phyloP scores from a whole-genome alignment of 345 rosid genomes.

The Linum lewisii region DNA sequence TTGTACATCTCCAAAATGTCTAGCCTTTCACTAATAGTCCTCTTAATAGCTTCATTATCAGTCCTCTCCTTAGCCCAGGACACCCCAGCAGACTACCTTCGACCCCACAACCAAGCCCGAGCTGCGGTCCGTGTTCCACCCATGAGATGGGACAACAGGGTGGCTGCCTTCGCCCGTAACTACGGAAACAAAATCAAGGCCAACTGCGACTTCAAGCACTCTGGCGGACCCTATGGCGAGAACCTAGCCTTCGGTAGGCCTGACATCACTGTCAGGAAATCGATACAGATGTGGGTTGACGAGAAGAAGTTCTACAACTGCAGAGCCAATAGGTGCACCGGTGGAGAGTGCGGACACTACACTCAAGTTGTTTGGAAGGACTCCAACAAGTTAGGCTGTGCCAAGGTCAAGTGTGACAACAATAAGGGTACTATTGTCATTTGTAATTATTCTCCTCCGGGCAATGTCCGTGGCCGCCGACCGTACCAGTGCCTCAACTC shows the following conservation, averaged over 20 bases:
- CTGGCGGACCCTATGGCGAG: constrained; percentile 7
- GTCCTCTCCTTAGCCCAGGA: neutral
- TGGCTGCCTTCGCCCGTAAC: neutral
- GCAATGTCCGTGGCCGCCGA: neutral
- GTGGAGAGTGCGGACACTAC: neutral
- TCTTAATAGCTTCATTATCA: neutral
- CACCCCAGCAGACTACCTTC: neutral
- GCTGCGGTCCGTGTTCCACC: neutral
- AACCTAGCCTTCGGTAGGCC: neutral
- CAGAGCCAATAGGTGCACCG: neutral
- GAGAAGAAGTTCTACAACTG: constrained; percentile 3
- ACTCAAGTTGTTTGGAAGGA: constrained; percentile 5
- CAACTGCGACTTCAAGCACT: neutral
- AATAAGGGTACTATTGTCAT: constrained; percentile 1
- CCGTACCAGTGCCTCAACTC: neutral
- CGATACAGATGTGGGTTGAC: constrained; percentile 4
- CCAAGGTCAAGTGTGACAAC: neutral
- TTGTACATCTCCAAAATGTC: too few relatives aligned
- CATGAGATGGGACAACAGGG: neutral
- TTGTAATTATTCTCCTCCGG: constrained; percentile 6
- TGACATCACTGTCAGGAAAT: neutral
- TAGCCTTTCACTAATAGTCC: too few relatives aligned
- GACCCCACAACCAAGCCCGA: neutral
- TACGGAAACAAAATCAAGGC: neutral
- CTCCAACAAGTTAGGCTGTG: constrained; percentile 2